These are phyloP conservation scores for Vicia faba DNA, from an alignment of 306 rosid genomes.

Conservation along the genomic window DNA sequence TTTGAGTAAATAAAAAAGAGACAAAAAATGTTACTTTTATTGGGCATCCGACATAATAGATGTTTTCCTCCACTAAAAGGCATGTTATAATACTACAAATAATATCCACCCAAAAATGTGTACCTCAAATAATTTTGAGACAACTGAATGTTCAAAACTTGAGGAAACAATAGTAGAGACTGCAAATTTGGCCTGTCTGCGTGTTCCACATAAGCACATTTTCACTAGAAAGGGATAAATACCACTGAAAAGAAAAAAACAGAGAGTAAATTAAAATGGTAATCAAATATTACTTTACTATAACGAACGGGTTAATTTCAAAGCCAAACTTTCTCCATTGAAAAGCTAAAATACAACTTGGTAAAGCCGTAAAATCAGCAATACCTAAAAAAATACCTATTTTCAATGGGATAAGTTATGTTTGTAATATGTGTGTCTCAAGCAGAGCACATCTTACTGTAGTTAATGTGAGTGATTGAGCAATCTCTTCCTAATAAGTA, in stretches of 20 bases:
- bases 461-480: neutral
- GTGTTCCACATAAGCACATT: conserved; percentile 76
- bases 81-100: conserved; percentile 14
- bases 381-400: neutral
- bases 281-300: conserved; percentile 16
- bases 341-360: conserved; percentile 20
- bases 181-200: conserved; percentile 71
- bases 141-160: conserved; percentile 49
- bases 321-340: conserved; percentile 24
- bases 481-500: conserved; percentile 16
- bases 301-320: conserved; percentile 3
- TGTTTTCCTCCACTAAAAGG: conserved; percentile 22
- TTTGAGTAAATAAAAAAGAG: neutral
- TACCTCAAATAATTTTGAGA: conserved; percentile 71
- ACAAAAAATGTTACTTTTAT: neutral
- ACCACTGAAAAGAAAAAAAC: conserved; percentile 53
- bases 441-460: neutral
- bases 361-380: conserved; percentile 18
- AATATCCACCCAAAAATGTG: conserved; percentile 16
- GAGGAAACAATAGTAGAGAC: conserved; percentile 74
- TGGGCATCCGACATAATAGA: neutral
- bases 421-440: conserved; percentile 2
- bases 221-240: conserved; percentile 65
- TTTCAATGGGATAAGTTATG: neutral
- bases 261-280: conserved; percentile 28